These are phyloP conservation scores for Kodamaea fukazawae DNA, from an alignment of 805 yeast genomes.

Conservation along the genomic window DNA sequence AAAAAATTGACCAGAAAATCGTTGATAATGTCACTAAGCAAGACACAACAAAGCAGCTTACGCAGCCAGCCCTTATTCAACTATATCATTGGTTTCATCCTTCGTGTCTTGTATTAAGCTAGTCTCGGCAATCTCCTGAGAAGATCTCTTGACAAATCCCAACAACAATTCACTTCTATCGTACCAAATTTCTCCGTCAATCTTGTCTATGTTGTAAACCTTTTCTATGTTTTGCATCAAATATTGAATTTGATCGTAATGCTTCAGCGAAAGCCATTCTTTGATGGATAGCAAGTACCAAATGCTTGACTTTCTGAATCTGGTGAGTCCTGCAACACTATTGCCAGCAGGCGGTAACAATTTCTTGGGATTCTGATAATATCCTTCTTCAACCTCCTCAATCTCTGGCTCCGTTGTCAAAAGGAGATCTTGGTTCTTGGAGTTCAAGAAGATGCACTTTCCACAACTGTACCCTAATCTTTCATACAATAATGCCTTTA, in stretches of 20 bases:
- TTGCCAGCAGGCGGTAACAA: constrained; percentile 34
- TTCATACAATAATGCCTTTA: constrained; percentile 45
- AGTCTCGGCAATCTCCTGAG: constrained; percentile 1
- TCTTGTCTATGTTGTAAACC: constrained; percentile 18
- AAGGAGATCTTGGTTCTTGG: constrained; percentile 6
- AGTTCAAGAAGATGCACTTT: constrained; percentile 28
- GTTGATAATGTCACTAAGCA: too few relatives aligned
- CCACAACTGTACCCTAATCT: constrained; percentile 47
- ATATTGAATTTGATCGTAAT: constrained; percentile 23
- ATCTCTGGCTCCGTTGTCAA: constrained; percentile 1
- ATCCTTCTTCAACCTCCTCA: constrained; percentile 28
- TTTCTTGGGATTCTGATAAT: constrained; percentile 34
- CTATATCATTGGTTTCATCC: too few relatives aligned
- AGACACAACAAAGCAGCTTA: too few relatives aligned
- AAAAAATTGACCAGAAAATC: too few relatives aligned
- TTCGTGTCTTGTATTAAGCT: too few relatives aligned
- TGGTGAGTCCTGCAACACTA: constrained; percentile 50
- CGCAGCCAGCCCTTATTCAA: too few relatives aligned
- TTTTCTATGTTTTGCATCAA: constrained; percentile 27
- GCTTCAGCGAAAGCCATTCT: constrained; percentile 51
- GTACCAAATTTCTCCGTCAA: constrained; percentile 27
- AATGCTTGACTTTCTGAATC: constrained; percentile 70
- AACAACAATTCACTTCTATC: constrained; percentile 31
- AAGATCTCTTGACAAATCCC: constrained; percentile 17
- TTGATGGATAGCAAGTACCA: constrained; percentile 75